Base-by-base conservation (phyloP, 495 filamentous ascomycete genomes). In the Extremus antarcticus region DNA sequence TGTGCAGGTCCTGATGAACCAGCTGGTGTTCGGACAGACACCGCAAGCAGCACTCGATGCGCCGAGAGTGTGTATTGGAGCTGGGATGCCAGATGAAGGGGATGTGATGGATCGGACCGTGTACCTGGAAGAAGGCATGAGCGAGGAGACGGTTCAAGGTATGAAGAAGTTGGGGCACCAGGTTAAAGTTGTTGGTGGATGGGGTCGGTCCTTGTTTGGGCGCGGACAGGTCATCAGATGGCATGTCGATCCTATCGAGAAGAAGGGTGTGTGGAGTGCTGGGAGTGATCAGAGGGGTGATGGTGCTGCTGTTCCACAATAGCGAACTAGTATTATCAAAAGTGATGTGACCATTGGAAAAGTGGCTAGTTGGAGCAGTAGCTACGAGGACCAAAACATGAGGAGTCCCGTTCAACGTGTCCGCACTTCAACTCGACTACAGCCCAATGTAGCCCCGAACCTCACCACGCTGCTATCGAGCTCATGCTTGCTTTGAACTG, bases 31-130 rank as follows among this genome's bases (percentile, higher is more conserved):
- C 66, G 80, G 82, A n/a, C 76, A 86, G 61, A 84, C 79, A 53
- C 88, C 90, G 25, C 92, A 98, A 74, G 82, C 85, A 29, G 91
- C 94, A 43, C 74, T 98, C 2, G 92, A 98, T 65, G 83, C 92
- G 25, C 91, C 94, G 35, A 75, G 92, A 10, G 75, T 97, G 40
- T 95, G 89, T 58, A 83, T 91, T 59, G 85, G 85, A 2, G 81
- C 83, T 0, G 79, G 78, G 1, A 86, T 80, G 71, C 77, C 81
- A 2, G 59, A 63, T 24, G 76, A 78, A 50, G 66, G 78, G 25
- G 67, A 74, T 51, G 62, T 76, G 57, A 61, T 75, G 13, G 77
- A 81, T 59, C 71, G 72, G 16, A 81, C 73, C 0, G 84, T 97
- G 1, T 87, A 77, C 66, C 73, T 95, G 0, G 92, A 98, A 66